These are phyloP conservation scores for Glarea lozoyensis DNA, from an alignment of 495 filamentous ascomycete genomes.

Conservation along the genomic window DNA sequence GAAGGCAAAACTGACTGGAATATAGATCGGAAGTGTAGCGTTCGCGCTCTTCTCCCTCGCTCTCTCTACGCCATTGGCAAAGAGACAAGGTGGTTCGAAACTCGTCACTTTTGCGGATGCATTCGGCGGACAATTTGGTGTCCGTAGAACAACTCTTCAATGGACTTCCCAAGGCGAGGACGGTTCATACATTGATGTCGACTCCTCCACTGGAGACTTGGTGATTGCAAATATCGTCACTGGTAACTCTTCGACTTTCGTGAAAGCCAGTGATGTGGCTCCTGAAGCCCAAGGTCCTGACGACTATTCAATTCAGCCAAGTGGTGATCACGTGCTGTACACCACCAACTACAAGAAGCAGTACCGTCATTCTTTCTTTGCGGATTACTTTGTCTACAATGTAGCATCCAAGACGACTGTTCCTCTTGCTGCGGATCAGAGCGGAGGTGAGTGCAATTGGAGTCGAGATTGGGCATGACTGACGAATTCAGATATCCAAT, in stretches of 20 bases:
- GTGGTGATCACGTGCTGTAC: constrained; percentile 37
- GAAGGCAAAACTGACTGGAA: neutral
- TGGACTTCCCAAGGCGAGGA: constrained; percentile 28
- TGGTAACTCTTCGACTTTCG: constrained; percentile 23
- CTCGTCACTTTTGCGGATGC: constrained; percentile 21
- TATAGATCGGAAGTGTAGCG: neutral
- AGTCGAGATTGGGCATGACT: neutral
- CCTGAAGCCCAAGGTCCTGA: constrained; percentile 17
- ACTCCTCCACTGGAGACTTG: constrained; percentile 22
- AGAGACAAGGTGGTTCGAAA: constrained; percentile 8
- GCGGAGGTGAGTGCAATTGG: constrained; percentile 14
- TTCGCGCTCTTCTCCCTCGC: neutral
- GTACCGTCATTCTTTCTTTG: constrained; percentile 49
- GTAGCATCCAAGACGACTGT: constrained; percentile 32
- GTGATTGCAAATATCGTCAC: constrained; percentile 28
- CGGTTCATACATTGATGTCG: constrained; percentile 24
- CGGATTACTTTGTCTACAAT: constrained; percentile 46
- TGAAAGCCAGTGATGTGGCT: constrained; percentile 22
- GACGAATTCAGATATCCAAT: constrained; percentile 38
- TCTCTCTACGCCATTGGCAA: neutral
- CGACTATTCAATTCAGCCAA: constrained; percentile 31
- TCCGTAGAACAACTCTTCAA: constrained; percentile 15
- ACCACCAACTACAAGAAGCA: constrained; percentile 46
- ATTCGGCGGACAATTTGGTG: constrained; percentile 15
- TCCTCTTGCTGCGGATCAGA: constrained; percentile 37